phyloP scores from a whole-genome alignment of 2,329 filamentous ascomycete genomes.

The Chaetomium sp. region DNA sequence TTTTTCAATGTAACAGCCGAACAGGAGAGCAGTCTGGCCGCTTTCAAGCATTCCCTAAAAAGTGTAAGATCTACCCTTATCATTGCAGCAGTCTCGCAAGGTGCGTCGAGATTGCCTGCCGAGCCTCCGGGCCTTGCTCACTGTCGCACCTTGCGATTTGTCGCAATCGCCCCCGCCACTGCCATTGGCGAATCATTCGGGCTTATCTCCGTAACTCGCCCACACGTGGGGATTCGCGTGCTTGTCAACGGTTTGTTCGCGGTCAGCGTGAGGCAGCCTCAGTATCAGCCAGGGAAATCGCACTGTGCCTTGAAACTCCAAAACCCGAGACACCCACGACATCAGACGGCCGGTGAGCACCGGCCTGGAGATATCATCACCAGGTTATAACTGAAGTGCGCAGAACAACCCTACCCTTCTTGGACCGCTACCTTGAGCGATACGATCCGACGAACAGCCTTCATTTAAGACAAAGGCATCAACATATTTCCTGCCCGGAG shows the following conservation, averaged over 20 bases:
- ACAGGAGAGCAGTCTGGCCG: not conserved
- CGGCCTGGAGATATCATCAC: too few species aligned
- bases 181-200: conserved; percentile 12
- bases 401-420: too few species aligned
- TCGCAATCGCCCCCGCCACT: not conserved
- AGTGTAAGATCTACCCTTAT: not conserved
- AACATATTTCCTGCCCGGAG: too few species aligned
- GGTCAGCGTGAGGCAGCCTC: not conserved
- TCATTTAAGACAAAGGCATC: too few species aligned
- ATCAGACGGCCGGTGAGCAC: too few species aligned
- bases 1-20: not conserved
- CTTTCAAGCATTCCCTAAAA: not conserved
- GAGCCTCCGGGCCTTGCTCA: too few species aligned
- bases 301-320: too few species aligned
- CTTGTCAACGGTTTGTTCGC: conserved; percentile 5
- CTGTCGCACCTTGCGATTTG: not conserved
- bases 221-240: conserved; percentile 13
- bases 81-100: not conserved
- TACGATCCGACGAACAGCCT: too few species aligned
- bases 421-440: too few species aligned
- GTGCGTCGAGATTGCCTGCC: not conserved
- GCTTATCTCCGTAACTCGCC: conserved; percentile 1
- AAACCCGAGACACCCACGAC: too few species aligned
- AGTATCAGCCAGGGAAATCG: not conserved
- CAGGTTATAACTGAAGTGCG: too few species aligned